Percentiles rank a stretch among this genome's conserved stretches.
Evolutionary conservation across 2,329 filamentous ascomycete species (phyloP).

Genomic region (Trichoderma sp.): DNA sequence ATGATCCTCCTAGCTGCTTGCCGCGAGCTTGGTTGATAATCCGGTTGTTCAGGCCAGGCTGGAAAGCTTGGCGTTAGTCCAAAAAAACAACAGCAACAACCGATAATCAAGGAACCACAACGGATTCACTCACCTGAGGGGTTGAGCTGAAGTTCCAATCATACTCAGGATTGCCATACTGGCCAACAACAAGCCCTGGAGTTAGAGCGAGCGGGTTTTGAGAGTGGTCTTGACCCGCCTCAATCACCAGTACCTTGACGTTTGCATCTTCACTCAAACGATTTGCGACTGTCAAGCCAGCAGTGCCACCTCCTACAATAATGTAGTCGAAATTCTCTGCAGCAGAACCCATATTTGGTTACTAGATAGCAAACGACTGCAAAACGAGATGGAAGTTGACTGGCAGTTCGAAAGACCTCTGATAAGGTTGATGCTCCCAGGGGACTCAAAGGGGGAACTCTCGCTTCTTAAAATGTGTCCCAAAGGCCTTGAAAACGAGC

Average conservation of each 20-base stretch:
- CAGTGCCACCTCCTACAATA: constrained; percentile 34
- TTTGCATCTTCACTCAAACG: constrained; percentile 32
- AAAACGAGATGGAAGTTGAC: neutral
- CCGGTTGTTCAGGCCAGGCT: constrained; percentile 26
- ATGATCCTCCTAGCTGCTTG: constrained; percentile 58
- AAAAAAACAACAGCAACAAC: neutral
- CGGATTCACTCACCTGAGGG: constrained; percentile 27
- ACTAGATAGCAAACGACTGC: neutral
- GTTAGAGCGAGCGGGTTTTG: constrained; percentile 26
- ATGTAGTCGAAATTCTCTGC: constrained; percentile 30
- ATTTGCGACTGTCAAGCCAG: constrained; percentile 34
- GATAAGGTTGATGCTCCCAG: neutral
- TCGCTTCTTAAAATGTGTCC: neutral
- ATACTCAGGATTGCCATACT: constrained; percentile 29
- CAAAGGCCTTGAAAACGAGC: neutral
- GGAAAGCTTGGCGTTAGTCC: neutral
- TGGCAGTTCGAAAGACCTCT: neutral
- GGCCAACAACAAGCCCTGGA: constrained; percentile 27
- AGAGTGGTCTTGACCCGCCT: constrained; percentile 30
- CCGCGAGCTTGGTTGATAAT: constrained; percentile 44
- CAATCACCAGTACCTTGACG: constrained; percentile 33
- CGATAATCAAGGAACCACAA: no score
- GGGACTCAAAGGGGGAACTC: neutral
- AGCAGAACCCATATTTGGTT: constrained; percentile 6
- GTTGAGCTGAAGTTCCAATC: constrained; percentile 32